phyloP scores from a whole-genome alignment of 768 basidiomycete species.

The Phlegmacium glaucopus region DNA sequence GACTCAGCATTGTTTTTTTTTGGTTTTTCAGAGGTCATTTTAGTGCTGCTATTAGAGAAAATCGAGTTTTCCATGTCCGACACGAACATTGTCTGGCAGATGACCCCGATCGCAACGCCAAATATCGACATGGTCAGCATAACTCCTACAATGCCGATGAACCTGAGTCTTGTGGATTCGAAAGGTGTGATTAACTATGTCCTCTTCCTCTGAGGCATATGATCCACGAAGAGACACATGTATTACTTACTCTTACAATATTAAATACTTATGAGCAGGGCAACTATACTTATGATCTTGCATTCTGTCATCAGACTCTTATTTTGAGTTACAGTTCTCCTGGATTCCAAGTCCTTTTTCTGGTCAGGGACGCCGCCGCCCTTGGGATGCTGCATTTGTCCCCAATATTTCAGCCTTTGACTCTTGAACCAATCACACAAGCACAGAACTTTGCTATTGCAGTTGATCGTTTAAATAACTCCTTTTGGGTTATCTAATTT shows the following conservation, averaged over 20 bases:
- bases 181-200: too few species aligned
- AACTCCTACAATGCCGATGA: conserved; percentile 6
- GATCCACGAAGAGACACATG: too few species aligned
- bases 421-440: background rate
- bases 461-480: conserved; percentile 21
- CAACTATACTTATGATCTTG: too few species aligned
- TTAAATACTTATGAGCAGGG: too few species aligned
- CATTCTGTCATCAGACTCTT: too few species aligned
- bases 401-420: background rate
- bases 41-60: conserved; percentile 14
- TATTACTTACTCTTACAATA: too few species aligned
- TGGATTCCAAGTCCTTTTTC: conserved; percentile 36
- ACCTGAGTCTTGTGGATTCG: conserved; percentile 2
- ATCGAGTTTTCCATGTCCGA: conserved; percentile 20
- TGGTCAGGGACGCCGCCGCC: conserved; percentile 36
- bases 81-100: conserved; percentile 25
- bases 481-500: too few species aligned
- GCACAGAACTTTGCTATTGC: conserved; percentile 29
- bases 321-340: conserved; percentile 34
- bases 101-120: conserved; percentile 23
- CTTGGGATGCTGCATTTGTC: conserved; percentile 31
- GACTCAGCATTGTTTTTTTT: background rate
- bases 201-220: too few species aligned
- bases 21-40: conserved; percentile 19
- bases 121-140: background rate